A percentile compares a stretch with the other conserved stretches of the same genome.
Conservation (phyloP, 345 rosid species). For the Chamaenerion angustifolium region DNA sequence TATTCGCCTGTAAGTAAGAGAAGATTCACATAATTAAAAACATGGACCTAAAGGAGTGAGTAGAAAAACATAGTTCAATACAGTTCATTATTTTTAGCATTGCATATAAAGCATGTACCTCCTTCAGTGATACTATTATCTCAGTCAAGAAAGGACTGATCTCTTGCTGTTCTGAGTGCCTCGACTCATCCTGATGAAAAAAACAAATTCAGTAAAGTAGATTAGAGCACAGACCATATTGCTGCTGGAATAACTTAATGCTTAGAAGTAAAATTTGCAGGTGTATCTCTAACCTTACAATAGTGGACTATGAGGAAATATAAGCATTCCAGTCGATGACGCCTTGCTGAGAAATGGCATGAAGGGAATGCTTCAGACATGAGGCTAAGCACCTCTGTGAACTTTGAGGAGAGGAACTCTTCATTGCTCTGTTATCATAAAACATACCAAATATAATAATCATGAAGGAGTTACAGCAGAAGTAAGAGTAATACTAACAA, state of each 20-base stretch:
- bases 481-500: too few relatives aligned
- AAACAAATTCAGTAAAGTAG: neutral
- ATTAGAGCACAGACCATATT: neutral
- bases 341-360: conserved; percentile 88
- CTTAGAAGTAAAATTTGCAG: neutral
- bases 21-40: conserved; percentile 2
- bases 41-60: neutral
- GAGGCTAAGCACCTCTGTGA: conserved; percentile 51
- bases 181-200: conserved; percentile 40
- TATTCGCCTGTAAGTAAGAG: conserved; percentile 49
- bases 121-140: conserved; percentile 80
- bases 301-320: conserved; percentile 54
- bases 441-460: conserved; percentile 1
- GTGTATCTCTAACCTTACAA: conserved; percentile 29
- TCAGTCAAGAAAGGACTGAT: conserved; percentile 74
- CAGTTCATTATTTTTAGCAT: neutral
- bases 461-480: neutral
- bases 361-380: conserved; percentile 57
- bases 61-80: neutral
- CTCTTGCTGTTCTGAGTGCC: conserved; percentile 32
- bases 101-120: conserved; percentile 32
- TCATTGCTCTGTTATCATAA: conserved; percentile 34
- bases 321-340: conserved; percentile 83
- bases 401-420: conserved; percentile 38
- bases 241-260: neutral